Evolutionary conservation across 257 asterid species (phyloP), one percentile per base, ranked within the genome.

Genomic region (Haberlea rhodopensis): DNA sequence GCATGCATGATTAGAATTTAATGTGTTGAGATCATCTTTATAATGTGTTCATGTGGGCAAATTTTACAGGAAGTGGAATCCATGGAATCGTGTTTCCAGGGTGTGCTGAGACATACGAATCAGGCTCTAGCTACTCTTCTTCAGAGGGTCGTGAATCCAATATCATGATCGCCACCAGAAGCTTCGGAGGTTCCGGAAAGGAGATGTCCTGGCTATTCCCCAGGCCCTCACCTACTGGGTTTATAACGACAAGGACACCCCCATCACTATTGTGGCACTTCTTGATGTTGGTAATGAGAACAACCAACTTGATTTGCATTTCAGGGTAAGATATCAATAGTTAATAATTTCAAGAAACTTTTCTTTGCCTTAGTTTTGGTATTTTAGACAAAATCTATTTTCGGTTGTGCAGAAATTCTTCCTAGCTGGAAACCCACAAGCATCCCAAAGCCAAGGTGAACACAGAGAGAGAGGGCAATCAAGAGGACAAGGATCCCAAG

Each of bases 351-450:
- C 18, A 11, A 29, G 37, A 6, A 57, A 29, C 4, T 60, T 60
- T 13, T 40, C 6, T 13, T 40, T 15, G 49, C 26, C n/a, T 16
- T 4, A 18, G 20, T 27, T 26, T 34, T 28, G 19, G 24, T 9
- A n/a, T 45, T 3, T 25, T 18, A 25, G n/a, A 9, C 29, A 5
- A 1, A 16, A 15, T 37, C 20, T 5, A 59, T 5, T 59, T 18
- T 34, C n/a, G 20, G 34, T n/a, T 20, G 7, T 60, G 54, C 71
- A 87, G 92, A 71, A 53, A 34, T 85, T 83, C 66, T 73, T 79
- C 79, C 73, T 85, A 1, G 94, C 94, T 2, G 95, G 95, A 57
- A 85, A 82, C 53, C 84, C 84, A 11, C 53, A 45, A 13, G 54
- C 78, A 16, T 32, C 26, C 19, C 57, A 46, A 28, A 51, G 76